Evolutionary conservation across 805 yeast genomes (phyloP), one percentile per base, ranked within the genome.

Genomic region (Kluyveromyces siamensis): DNA sequence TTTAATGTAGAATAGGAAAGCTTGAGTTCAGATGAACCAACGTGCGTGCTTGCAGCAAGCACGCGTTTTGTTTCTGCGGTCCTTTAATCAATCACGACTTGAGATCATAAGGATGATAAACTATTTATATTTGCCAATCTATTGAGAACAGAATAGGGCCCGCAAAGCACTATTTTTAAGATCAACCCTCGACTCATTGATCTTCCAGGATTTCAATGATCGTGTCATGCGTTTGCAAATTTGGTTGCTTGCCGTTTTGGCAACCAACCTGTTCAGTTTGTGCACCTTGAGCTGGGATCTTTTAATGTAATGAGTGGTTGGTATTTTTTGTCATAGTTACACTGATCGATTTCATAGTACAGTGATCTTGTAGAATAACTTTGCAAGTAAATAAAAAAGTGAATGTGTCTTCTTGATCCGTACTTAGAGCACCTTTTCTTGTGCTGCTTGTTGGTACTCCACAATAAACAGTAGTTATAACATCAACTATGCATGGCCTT

Each of bases 271-370:
- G 47, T 41, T 33, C 37, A 40, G 48, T 33, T 45, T 11, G 27
- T 21, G 44, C 45, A 38, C 25, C 27, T 47, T 45, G 54, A 49
- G 47, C 37, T 41, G 52, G 58, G 55, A 71, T 69, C 67, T 68
- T 72, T 75, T 81, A 79, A 75, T 73, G 80, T 79, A 74, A 76
- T 71, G 74, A 73, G 85, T 78, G 83, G 72, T 63, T 67, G 68
- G 55, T 73, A 72, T 74, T 52, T 48, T 53, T 48, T 57, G 91
- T 84, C 90, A 84, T 84, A 84, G 90, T 84, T 84, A 84, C 90
- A 83, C 90, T 83, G 90, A 83, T 55, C 47, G 33, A 43, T 13
- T 33, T 36, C 39, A 21, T 4, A 43, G 35, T 8, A n/a, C 6
- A 8, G 11, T 11, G 18, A 37, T 3, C 40, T 37, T 37, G 40